phyloP scores from a whole-genome alignment of 1,284 basidiomycete genomes.

The Ceratobasidium theobromae region DNA sequence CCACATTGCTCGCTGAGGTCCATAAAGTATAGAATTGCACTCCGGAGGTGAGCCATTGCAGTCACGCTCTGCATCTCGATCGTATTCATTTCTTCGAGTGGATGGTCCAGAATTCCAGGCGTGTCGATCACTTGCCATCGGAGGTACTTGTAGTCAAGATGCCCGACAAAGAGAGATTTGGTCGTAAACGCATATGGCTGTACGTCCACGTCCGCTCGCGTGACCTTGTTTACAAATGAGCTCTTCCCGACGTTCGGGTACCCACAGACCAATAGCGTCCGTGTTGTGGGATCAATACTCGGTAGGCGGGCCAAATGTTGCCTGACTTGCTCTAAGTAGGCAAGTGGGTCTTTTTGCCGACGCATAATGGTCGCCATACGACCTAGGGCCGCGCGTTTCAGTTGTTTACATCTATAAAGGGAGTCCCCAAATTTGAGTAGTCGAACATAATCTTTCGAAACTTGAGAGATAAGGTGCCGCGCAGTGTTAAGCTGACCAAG shows the following conservation, averaged over 20 bases:
- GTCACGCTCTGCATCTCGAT: slow-evolving; percentile 99
- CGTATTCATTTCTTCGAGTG: slow-evolving; percentile 97
- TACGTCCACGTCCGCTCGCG: slow-evolving; percentile 94
- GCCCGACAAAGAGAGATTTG: slow-evolving; percentile 93
- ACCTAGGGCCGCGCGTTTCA: slow-evolving; percentile 92
- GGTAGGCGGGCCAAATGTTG: slow-evolving; percentile 97
- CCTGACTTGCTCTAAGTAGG: slow-evolving; percentile 95
- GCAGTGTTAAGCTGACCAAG: slow-evolving; percentile 92
- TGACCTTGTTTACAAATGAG: slow-evolving; percentile 97
- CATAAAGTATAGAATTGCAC: slow-evolving; percentile 94
- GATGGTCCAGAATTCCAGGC: slow-evolving; percentile 89
- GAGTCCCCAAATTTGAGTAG: slow-evolving; percentile 95
- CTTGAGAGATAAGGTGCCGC: slow-evolving; percentile 90
- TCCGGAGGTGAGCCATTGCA: slow-evolving; percentile 89
- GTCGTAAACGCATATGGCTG: slow-evolving; percentile 98
- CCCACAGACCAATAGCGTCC: slow-evolving; percentile 92
- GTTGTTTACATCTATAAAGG: slow-evolving; percentile 94
- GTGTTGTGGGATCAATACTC: slow-evolving; percentile 94
- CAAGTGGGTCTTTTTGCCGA: slow-evolving; percentile 93
- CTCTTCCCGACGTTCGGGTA: slow-evolving; percentile 98
- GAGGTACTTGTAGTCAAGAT: slow-evolving; percentile 96
- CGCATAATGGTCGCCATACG: slow-evolving; percentile 98
- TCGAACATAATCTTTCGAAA: slow-evolving; percentile 93
- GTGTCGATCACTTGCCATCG: slow-evolving; percentile 98
- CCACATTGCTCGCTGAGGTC: slow-evolving; percentile 96